Conservation (phyloP, 495 filamentous ascomycete species). For the Aspergillus haitiensis region DNA sequence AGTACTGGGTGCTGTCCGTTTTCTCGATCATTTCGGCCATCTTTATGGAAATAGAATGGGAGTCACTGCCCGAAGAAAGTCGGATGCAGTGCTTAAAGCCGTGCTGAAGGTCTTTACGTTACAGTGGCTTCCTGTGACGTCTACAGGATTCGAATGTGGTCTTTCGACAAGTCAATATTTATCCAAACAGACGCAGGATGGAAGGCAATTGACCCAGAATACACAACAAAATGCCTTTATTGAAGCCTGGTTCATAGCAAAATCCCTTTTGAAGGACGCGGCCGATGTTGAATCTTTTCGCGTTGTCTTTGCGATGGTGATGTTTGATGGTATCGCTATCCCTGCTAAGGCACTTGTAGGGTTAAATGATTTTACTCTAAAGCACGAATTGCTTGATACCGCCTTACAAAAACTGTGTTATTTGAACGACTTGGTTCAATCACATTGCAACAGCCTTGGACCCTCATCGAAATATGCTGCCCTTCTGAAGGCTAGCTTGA, state of each 20-base stretch:
- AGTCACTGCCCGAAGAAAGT: slow-evolving; percentile 13
- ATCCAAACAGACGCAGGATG: neutral
- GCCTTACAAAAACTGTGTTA: slow-evolving; percentile 8
- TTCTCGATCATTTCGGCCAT: slow-evolving; percentile 32
- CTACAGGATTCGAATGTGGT: neutral
- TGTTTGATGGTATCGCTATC: slow-evolving; percentile 27
- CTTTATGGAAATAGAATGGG: slow-evolving; percentile 29
- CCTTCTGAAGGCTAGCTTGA: slow-evolving; percentile 27
- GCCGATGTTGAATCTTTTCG: slow-evolving; percentile 21
- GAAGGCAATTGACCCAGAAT: neutral
- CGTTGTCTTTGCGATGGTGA: slow-evolving; percentile 20
- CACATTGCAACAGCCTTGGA: slow-evolving; percentile 24
- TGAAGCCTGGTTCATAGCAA: slow-evolving; percentile 23
- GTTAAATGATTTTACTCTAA: neutral
- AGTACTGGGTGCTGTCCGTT: slow-evolving; percentile 24
- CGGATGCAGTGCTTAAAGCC: slow-evolving; percentile 24
- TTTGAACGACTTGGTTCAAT: slow-evolving; percentile 20
- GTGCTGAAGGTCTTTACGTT: slow-evolving; percentile 25
- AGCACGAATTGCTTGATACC: neutral
- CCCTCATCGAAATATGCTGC: slow-evolving; percentile 23
- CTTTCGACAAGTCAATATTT: too few relatives aligned
- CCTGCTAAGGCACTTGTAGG: slow-evolving; percentile 10
- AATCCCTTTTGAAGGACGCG: slow-evolving; percentile 9
- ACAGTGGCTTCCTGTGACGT: slow-evolving; percentile 25
- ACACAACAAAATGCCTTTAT: slow-evolving; percentile 7